Conservation (phyloP, 805 yeast species). For the Metschnikowia chrysomelidarum region DNA sequence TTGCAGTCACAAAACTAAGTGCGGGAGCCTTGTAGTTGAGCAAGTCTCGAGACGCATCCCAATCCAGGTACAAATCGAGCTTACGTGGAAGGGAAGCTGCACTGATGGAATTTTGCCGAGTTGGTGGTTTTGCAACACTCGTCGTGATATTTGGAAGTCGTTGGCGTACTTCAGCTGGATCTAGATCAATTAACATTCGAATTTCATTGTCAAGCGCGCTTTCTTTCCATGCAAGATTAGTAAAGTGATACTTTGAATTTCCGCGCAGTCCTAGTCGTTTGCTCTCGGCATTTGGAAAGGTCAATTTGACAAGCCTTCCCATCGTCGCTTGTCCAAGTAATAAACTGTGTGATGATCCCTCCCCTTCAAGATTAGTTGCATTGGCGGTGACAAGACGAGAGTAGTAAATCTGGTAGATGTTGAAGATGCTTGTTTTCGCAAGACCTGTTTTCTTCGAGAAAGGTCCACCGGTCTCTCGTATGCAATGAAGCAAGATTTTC, state of each 20-base stretch:
- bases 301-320: constrained; percentile 41
- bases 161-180: no score
- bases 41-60: no score
- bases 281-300: constrained; percentile 36
- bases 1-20: not conserved
- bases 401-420: constrained; percentile 39
- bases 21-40: no score
- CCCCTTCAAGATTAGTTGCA: constrained; percentile 32
- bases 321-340: constrained; percentile 41
- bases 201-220: constrained; percentile 33
- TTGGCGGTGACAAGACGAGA: constrained; percentile 25
- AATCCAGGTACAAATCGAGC: no score
- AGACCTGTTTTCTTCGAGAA: not conserved
- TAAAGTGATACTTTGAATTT: constrained; percentile 41
- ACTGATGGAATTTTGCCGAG: no score
- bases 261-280: constrained; percentile 43
- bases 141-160: not conserved
- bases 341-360: no score
- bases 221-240: constrained; percentile 41
- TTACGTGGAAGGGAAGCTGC: no score
- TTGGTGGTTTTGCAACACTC: no score
- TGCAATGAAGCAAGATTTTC: constrained; percentile 25
- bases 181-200: no score
- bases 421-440: not conserved
- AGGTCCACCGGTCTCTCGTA: not conserved